A percentile compares a stretch with the other conserved stretches of the same genome.
Conservation (phyloP, 2,329 filamentous ascomycete genomes). For the Sclerotinia trifoliorum region DNA sequence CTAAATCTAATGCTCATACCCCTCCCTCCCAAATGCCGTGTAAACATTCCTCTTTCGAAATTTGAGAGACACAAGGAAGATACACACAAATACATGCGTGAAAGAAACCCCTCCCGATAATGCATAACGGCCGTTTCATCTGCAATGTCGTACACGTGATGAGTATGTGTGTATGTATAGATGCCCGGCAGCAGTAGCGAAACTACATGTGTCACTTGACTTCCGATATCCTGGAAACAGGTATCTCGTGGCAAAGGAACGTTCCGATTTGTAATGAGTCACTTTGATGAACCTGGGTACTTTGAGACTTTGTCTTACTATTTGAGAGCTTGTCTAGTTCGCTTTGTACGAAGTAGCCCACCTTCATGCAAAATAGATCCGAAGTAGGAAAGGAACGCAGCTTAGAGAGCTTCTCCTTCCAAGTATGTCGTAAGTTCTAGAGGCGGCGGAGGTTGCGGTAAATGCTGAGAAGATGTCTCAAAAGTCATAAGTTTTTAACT, state of each 20-base stretch:
- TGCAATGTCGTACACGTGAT: slow-evolving; percentile 19
- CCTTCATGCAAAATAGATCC: slow-evolving; percentile 7
- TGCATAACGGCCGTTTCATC: slow-evolving; percentile 22
- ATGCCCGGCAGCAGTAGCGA: slow-evolving; percentile 5
- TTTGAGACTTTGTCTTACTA: slow-evolving; percentile 20
- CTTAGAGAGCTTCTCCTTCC: not conserved
- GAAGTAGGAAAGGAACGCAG: not conserved
- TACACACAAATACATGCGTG: not conserved
- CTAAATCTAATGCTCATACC: slow-evolving; percentile 16
- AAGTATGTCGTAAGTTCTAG: not conserved
- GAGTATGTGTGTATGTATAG: not conserved
- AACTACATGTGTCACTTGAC: slow-evolving; percentile 22
- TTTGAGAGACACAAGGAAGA: not conserved
- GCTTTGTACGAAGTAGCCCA: not conserved
- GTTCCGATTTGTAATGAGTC: slow-evolving; percentile 22
- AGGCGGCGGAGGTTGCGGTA: slow-evolving; percentile 8
- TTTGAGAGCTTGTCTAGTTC: not conserved
- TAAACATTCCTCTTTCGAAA: slow-evolving; percentile 15
- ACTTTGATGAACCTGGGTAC: slow-evolving; percentile 4
- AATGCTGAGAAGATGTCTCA: slow-evolving; percentile 4
- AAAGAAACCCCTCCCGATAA: slow-evolving; percentile 13
- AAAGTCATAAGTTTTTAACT: not conserved
- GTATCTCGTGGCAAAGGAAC: slow-evolving; percentile 23
- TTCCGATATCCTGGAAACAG: slow-evolving; percentile 24
- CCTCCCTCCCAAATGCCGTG: slow-evolving; percentile 16